Evolutionary conservation across 306 rosid genomes (phyloP), one percentile per base, ranked within the genome.

Genomic region (Hippophae rhamnoides): DNA sequence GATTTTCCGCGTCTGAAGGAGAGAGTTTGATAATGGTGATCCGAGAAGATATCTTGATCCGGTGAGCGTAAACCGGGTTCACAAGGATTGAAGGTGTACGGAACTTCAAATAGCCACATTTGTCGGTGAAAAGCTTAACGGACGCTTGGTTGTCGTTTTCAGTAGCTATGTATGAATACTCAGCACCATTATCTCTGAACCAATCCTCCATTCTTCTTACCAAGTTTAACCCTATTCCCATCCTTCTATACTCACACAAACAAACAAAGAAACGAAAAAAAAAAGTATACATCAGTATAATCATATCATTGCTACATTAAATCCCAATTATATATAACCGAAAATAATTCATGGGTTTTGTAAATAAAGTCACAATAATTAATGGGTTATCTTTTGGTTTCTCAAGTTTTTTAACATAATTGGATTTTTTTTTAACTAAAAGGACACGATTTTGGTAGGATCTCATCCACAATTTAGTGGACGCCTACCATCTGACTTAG

Each of bases 161-260:
- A 10, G 95, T 89, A 7, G 93, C 86, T 75, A 89, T 79, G 63
- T 79, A 89, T 0, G 97, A 86, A 56, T 89, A 89, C 51, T 89
- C 95, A 0, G 85, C 86, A 0, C 89, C 87, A 12, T 81, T 81
- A 7, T 59, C 68, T n/a, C 50, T 73, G 43, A 89, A 86, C 97
- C 97, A 86, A 4, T 66, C 72, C 58, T 89, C 97, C 73, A 86
- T 76, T 64, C 52, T 41, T 0, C 62, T 52, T 42, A 89, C 86
- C 13, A 89, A 74, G 66, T 80, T 76, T 54, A 64, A 69, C 50
- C 86, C 95, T 65, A 84, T 79, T 43, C 95, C 86, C 79, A 72
- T 79, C 54, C 95, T 79, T 81, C 95, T 89, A 74, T 8, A 49
- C 8, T 12, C 14, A 48, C 0, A 1, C 72, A 58, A 67, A 41